Conservation (phyloP, 2,329 filamentous ascomycete species). For the Aspergillus ustus region DNA sequence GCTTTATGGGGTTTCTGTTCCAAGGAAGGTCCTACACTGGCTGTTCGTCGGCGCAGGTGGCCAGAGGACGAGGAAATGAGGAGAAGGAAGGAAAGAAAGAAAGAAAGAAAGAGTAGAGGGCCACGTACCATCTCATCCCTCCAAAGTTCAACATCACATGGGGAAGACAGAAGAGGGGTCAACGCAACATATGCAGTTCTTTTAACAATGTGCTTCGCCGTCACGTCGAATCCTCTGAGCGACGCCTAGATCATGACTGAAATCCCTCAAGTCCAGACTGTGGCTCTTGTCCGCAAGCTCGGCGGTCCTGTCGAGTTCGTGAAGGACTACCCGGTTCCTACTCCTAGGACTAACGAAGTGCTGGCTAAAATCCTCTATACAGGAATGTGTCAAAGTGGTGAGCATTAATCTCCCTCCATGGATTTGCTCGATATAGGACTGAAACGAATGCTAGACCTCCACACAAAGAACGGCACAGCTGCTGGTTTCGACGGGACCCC, state of each 20-base stretch:
- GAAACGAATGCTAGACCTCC: slow-evolving; percentile 37
- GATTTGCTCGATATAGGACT: neutral
- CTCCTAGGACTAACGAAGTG: slow-evolving; percentile 47
- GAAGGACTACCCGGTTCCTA: slow-evolving; percentile 48
- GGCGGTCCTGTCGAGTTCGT: slow-evolving; percentile 48
- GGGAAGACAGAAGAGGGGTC: neutral
- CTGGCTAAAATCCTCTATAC: slow-evolving; percentile 52
- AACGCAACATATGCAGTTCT: neutral
- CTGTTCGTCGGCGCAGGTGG: neutral
- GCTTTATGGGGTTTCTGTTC: neutral
- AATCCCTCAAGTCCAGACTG: slow-evolving; percentile 38
- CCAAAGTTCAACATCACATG: neutral
- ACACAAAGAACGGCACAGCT: slow-evolving; percentile 47
- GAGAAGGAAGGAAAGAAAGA: neutral
- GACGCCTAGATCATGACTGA: slow-evolving; percentile 8
- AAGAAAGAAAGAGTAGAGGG: neutral
- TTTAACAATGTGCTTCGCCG: neutral
- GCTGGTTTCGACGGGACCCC: slow-evolving; percentile 45
- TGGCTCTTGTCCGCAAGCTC: slow-evolving; percentile 47
- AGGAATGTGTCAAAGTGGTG: slow-evolving; percentile 51
- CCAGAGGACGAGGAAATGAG: neutral
- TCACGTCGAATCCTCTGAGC: neutral
- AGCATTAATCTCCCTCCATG: neutral
- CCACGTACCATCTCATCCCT: neutral
- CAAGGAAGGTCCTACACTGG: neutral